Base-by-base conservation (phyloP, 1,139 yeast species). In the Candida frijolesensis region DNA sequence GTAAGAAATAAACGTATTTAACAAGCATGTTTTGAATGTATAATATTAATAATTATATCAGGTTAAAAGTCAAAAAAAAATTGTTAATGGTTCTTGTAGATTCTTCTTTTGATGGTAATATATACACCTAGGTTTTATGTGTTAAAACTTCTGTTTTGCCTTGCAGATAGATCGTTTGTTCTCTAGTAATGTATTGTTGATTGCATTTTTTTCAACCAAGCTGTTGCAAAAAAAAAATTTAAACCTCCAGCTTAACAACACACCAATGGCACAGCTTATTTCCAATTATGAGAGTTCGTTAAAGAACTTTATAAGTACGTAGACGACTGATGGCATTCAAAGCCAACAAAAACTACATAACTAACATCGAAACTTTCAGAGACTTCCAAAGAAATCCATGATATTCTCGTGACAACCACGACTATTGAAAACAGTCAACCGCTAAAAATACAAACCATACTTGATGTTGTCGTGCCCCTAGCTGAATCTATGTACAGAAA, bases 1-100 rank as follows among this genome's bases (percentile, higher is more conserved):
- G 66, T 64, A 73, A 70, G 66, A 70, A 73, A 62, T 72, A 72
- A 68, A 61, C 57, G 54, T 40, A 44, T 48, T 48, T 47, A 48
- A 50, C 53, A 46, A 48, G 48, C 55, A 56, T 47, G 53, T 37
- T 42, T 54, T 58, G 52, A 54, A 50, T 55, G 58, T 55, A 55
- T 53, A 55, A 47, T 53, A 51, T 44, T 48, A 47, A 49, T 48
- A 45, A 37, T 32, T 45, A 29, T 44, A 45, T 49, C 46, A 44
- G 46, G 46, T 44, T 44, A 25, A 44, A 37, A 27, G 22, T 15
- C 19, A 42, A 19, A 22, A 30, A 35, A 42, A 42, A 19, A 42
- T n/a, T 11, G 32, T 39, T 42, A 29, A 43, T 39, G 40, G 29
- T 43, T 43, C 45, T 9, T 43, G 45, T 43, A 43, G 45, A 42